phyloP scores from a whole-genome alignment of 1,139 yeast species.

The Lodderomyces pseudojiufengensis region DNA sequence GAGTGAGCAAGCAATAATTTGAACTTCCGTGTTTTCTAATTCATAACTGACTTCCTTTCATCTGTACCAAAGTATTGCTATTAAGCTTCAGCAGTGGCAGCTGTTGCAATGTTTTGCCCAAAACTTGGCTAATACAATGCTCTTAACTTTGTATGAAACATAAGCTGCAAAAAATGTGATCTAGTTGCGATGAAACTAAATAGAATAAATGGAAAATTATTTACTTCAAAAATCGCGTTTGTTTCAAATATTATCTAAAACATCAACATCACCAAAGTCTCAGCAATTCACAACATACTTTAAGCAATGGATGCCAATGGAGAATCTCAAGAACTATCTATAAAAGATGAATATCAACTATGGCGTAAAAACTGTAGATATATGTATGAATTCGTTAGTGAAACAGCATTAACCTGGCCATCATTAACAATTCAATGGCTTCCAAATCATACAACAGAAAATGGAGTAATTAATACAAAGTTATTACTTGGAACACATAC shows the following conservation, averaged over 20 bases:
- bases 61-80: no score
- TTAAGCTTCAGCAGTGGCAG: no score
- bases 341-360: slow-evolving; percentile 67
- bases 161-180: no score
- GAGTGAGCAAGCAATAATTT: no score
- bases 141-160: no score
- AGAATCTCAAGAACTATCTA: slow-evolving; percentile 18
- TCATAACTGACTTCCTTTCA: no score
- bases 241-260: background rate
- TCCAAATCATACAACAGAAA: slow-evolving; percentile 38
- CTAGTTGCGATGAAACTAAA: no score
- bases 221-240: slow-evolving; percentile 1
- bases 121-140: no score
- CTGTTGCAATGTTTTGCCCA: no score
- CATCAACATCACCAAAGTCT: background rate
- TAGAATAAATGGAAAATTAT: slow-evolving; percentile 5
- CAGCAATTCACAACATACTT: background rate
- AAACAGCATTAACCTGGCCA: slow-evolving; percentile 79
- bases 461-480: slow-evolving; percentile 37
- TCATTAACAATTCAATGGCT: slow-evolving; percentile 76
- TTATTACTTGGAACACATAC: slow-evolving; percentile 85
- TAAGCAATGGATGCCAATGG: background rate
- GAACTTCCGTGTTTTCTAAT: no score
- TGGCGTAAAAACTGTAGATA: slow-evolving; percentile 79
- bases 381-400: slow-evolving; percentile 79